Conservation (phyloP, 2,329 filamentous ascomycete species). For the Cytospora leucostoma region DNA sequence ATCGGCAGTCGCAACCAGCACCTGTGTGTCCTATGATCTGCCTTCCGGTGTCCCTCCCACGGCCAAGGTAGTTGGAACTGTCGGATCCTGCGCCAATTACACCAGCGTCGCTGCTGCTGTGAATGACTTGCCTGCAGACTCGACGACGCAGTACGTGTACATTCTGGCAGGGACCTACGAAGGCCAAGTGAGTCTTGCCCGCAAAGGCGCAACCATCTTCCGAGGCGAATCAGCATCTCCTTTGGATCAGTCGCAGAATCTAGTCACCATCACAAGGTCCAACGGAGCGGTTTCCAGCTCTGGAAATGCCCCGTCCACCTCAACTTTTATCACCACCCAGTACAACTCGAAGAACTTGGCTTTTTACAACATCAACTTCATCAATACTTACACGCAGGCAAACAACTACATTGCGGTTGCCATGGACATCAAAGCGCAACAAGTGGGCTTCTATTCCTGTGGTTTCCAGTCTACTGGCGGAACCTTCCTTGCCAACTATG, state of each 20-base stretch:
- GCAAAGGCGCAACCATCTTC: constrained; percentile 50
- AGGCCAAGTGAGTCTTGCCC: constrained; percentile 52
- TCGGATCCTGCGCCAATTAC: constrained; percentile 32
- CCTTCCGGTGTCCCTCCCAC: constrained; percentile 20
- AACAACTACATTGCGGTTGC: constrained; percentile 25
- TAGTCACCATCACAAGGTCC: constrained; percentile 42
- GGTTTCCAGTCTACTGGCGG: constrained; percentile 25
- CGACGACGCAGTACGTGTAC: constrained; percentile 51
- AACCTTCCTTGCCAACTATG: constrained; percentile 24
- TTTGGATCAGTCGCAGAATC: constrained; percentile 47
- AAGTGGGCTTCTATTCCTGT: constrained; percentile 21
- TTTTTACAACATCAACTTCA: constrained; percentile 38
- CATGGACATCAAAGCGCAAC: constrained; percentile 17
- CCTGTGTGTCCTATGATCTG: constrained; percentile 1
- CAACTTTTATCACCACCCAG: constrained; percentile 34
- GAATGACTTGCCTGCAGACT: constrained; percentile 46
- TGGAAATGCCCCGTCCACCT: constrained; percentile 28
- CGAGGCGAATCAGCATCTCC: constrained; percentile 47
- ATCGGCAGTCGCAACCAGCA: not conserved
- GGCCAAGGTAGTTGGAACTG: constrained; percentile 26
- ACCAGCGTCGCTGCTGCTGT: constrained; percentile 47
- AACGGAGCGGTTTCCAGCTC: constrained; percentile 25
- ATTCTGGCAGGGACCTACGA: constrained; percentile 54
- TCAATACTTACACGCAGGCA: constrained; percentile 24
- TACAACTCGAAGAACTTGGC: constrained; percentile 35